Base-by-base conservation (phyloP, 2,329 filamentous ascomycete species). In the Beauveria australis region DNA sequence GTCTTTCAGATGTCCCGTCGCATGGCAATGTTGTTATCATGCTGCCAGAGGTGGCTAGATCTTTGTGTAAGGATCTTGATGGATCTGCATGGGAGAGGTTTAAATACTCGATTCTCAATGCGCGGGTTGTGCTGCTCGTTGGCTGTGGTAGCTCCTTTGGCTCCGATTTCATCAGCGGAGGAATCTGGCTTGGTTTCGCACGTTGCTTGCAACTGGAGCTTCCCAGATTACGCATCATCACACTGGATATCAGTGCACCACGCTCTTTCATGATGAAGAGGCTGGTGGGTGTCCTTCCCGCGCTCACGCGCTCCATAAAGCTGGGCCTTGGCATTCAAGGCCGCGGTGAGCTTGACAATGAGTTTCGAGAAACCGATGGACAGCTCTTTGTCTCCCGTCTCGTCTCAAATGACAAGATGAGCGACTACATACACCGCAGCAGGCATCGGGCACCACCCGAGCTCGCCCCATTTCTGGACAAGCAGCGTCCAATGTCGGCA, bases 371-470 rank as follows among this genome's bases (percentile, higher is more conserved):
- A 33, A 62, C 30, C 43, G 57, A 61, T 14, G 63, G 63, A 10
- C 63, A 65, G 57, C 60, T 66, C 37, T 63, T 48, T 47, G 64
- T 66, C 49, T 64, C 61, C 53, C 60, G 64, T 6, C 40, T 65
- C 40, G 46, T 54, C n/a, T 53, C 60, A 12, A 54, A 61, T 4
- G 10, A 14, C 3, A 46, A 46, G 30, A 58, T 56, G 52, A 55
- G 43, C 28, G 49, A 56, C 49, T 51, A 55, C 52, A 59, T 48
- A 41, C 56, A 61, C 55, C 60, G 63, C 41, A 51, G 51, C 44
- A 54, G 47, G 37, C 54, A 60, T 24, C 58, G 57, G 37, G 56
- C 43, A 41, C 26, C 44, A 41, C 26, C 46, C 37, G 49, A 19
- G 5, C 46, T 46, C 53, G 6, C 41, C 43, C 41, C 59, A 16